Conservation (phyloP, 2,329 filamentous ascomycete species). For the Botrytis byssoidea region DNA sequence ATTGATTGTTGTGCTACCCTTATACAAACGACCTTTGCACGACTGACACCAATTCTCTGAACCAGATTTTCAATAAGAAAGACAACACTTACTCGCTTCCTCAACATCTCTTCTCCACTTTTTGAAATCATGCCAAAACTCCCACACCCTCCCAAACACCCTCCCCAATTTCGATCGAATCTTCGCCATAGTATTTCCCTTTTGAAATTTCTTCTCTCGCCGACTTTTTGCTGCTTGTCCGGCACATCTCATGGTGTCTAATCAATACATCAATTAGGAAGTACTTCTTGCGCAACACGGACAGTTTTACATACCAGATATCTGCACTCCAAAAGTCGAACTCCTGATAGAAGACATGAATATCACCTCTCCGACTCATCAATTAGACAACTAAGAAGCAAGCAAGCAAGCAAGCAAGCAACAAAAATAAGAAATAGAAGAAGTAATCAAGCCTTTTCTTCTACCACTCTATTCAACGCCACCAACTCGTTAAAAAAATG, state of each 20-base stretch:
- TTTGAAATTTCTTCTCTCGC: neutral
- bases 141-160: neutral
- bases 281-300: no score
- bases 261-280: fast-evolving
- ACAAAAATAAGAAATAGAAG: neutral
- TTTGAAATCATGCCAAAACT: neutral
- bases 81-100: neutral
- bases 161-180: neutral
- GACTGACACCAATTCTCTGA: neutral
- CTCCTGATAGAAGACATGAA: neutral
- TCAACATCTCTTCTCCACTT: neutral
- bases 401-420: neutral
- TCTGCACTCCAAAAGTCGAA: neutral
- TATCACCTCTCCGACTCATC: neutral
- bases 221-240: neutral
- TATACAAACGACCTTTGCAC: neutral
- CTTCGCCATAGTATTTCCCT: neutral
- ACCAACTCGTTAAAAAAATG: neutral
- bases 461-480: neutral
- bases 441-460: neutral
- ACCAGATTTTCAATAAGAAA: neutral
- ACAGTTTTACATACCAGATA: neutral
- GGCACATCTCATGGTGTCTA: neutral
- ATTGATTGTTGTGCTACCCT: no score
- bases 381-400: neutral